A percentile compares a stretch with the other conserved stretches of the same genome.
Evolutionary conservation across 1,139 yeast species (phyloP).

Genomic region (Arxiozyma slooffiae): DNA sequence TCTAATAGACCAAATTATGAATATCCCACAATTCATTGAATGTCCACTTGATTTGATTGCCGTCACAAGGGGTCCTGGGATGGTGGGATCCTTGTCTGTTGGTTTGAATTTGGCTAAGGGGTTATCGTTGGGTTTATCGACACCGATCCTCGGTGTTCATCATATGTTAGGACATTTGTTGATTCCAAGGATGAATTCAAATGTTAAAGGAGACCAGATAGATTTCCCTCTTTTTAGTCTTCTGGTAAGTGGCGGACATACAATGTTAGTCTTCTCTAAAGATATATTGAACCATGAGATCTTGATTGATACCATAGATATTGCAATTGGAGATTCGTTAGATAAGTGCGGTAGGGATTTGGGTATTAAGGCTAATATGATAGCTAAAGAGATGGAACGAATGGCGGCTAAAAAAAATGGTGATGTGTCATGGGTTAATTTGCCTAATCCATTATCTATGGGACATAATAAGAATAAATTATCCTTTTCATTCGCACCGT

Average conservation of each 20-base stretch:
- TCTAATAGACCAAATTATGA: conserved; percentile 35
- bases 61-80: conserved; percentile 95
- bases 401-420: conserved; percentile 24
- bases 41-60: conserved; percentile 65
- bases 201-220: conserved; percentile 13
- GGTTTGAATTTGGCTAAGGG: conserved; percentile 86
- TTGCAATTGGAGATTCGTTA: conserved; percentile 87
- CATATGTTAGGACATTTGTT: conserved; percentile 93
- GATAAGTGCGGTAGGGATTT: conserved; percentile 88
- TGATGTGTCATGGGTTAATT: conserved; percentile 11
- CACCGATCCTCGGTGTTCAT: conserved; percentile 81
- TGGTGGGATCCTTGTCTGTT: conserved; percentile 79
- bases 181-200: conserved; percentile 44
- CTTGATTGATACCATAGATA: conserved; percentile 67
- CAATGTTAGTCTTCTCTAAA: conserved; percentile 67
- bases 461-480: conserved; percentile 38
- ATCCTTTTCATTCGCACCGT: conserved; percentile 74
- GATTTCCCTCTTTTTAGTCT: conserved; percentile 70
- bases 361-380: conserved; percentile 71
- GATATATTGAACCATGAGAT: conserved; percentile 59
- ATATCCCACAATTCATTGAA: conserved; percentile 13
- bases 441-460: conserved; percentile 44
- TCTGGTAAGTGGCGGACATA: conserved; percentile 90
- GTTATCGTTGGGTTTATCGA: conserved; percentile 61
- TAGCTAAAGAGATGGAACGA: conserved; percentile 71